Evolutionary conservation across 352 stramenopile genomes (phyloP), one percentile per base, ranked within the genome.

Genomic region (Globisporangium spinosum): DNA sequence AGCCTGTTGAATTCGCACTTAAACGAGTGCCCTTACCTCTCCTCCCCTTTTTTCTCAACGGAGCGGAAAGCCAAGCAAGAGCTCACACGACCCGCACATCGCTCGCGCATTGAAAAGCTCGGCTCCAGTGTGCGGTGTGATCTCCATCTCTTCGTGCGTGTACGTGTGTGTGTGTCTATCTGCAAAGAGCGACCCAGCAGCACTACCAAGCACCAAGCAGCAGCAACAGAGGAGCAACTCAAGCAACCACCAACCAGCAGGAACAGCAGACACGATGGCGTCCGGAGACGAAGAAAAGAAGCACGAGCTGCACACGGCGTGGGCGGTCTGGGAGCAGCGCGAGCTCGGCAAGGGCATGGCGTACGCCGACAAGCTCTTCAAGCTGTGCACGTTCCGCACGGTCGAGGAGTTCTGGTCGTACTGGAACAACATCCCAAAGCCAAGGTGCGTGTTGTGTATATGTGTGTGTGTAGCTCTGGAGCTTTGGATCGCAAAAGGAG

Each of bases 341-440:
- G 89, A 96, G 56, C 66, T 89, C 64, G 80, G 77, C 22, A 91
- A 93, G 64, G 82, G 79, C 61, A 86, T 89, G 75, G 85, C 87
- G 12, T 97, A 96, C 75, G 80, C 72, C 12, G 89, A 96, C 66
- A 95, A 91, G 69, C 82, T 97, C 35, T 93, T 88, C 67, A 94
- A 93, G 75, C 80, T 97, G 61, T 95, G 89, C 69, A 87, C 77
- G 17, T 96, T 97, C 67, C 74, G 76, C 67, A 95, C 84, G 56
- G 80, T 97, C 17, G 90, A 97, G 70, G 84, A 94, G 72, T 97
- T 97, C 69, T 97, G 90, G 90, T 80, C 77, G 68, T 95, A 96
- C 77, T 97, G 89, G 89, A 94, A 94, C 75, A 92, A 93, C 77
- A 92, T 97, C 70, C 90, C 89, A 35, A 93, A 90, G 66, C 86